Conservation (phyloP, 108 stramenopile species). For the Skeletonema potamos region DNA sequence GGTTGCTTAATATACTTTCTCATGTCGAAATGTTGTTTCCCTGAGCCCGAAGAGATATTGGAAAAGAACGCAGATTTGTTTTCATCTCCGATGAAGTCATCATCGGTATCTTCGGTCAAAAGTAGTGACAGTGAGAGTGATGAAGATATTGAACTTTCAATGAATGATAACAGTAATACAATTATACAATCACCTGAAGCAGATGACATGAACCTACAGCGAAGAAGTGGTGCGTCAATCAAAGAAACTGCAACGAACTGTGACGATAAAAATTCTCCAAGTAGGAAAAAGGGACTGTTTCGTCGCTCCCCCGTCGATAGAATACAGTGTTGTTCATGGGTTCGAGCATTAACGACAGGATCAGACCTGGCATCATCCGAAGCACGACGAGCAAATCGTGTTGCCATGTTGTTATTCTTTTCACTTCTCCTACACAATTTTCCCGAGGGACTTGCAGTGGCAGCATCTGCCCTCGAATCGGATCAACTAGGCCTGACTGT, state of each 20-base stretch:
- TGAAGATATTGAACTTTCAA: background rate
- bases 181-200: constrained; percentile 7
- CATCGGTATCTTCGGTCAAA: background rate
- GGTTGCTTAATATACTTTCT: constrained; percentile 35
- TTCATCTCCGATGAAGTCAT: background rate
- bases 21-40: constrained; percentile 56
- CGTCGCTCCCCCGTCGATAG: constrained; percentile 6
- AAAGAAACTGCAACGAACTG: constrained; percentile 9
- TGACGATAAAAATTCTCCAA: constrained; percentile 11
- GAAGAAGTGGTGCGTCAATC: constrained; percentile 20
- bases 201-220: constrained; percentile 12
- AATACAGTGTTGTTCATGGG: constrained; percentile 12
- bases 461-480: constrained; percentile 13
- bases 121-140: constrained; percentile 21
- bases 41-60: constrained; percentile 68
- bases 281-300: constrained; percentile 10
- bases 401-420: constrained; percentile 19
- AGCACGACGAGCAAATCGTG: constrained; percentile 64
- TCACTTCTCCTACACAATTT: constrained; percentile 25
- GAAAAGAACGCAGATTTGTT: constrained; percentile 25
- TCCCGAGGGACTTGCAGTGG: constrained; percentile 25
- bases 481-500: constrained; percentile 9
- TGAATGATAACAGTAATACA: constrained; percentile 1
- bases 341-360: constrained; percentile 37
- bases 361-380: constrained; percentile 46